Conservation (phyloP, 2,329 filamentous ascomycete genomes). For the Fusarium torulosum region DNA sequence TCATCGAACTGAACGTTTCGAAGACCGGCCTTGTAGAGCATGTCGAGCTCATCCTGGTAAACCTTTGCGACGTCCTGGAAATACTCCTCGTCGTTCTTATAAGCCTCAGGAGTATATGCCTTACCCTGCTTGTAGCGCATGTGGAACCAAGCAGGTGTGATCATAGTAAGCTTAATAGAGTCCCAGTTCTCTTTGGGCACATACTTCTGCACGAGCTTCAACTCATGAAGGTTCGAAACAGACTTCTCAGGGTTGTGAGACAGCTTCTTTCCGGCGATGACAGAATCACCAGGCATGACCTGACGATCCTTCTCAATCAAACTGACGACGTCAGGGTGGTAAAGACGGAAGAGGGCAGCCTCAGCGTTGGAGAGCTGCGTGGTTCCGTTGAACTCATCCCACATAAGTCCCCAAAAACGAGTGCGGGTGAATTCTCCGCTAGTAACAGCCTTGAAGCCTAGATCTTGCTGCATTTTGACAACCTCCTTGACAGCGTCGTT, state of each 20-base stretch:
- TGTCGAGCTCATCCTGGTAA: slow-evolving; percentile 72
- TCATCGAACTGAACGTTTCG: slow-evolving; percentile 77
- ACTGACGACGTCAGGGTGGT: slow-evolving; percentile 67
- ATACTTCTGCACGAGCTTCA: slow-evolving; percentile 60
- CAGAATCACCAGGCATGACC: slow-evolving; percentile 69
- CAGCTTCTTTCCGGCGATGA: slow-evolving; percentile 64
- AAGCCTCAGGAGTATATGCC: slow-evolving; percentile 46
- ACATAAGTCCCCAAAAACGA: slow-evolving; percentile 61
- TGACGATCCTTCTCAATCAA: slow-evolving; percentile 65
- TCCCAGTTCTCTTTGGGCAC: slow-evolving; percentile 62
- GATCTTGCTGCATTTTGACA: slow-evolving; percentile 74
- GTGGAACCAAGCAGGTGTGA: slow-evolving; percentile 61
- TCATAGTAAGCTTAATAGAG: slow-evolving; percentile 67
- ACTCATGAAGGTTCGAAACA: slow-evolving; percentile 63
- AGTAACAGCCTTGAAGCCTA: slow-evolving; percentile 75
- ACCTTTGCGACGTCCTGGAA: slow-evolving; percentile 74
- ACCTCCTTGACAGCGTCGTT: slow-evolving; percentile 65
- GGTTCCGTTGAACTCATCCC: slow-evolving; percentile 66
- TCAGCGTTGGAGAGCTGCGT: slow-evolving; percentile 63
- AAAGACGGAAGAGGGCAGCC: slow-evolving; percentile 64
- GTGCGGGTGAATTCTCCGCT: slow-evolving; percentile 77
- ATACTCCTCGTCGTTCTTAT: slow-evolving; percentile 61
- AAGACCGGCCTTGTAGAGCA: slow-evolving; percentile 72
- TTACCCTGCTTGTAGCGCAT: slow-evolving; percentile 49
- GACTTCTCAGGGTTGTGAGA: slow-evolving; percentile 58